Evolutionary conservation across 1,284 basidiomycete genomes (phyloP).

Genomic region (Fomitopsis betulina): DNA sequence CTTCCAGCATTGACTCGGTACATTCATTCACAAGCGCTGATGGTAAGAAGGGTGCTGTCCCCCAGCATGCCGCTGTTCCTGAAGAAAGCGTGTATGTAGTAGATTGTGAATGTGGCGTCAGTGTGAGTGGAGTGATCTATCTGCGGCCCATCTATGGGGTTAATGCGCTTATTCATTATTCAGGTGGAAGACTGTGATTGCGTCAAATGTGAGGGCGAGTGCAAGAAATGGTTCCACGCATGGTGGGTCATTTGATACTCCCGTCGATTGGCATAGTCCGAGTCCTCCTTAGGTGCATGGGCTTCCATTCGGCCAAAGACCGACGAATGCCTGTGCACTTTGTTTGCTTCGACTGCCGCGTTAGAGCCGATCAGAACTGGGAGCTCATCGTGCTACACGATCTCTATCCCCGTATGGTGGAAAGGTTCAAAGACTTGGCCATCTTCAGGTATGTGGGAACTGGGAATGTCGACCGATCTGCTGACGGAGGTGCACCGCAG

Average conservation of each 20-base stretch:
- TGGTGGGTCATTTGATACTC: constrained; percentile 41
- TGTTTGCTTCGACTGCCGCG: constrained; percentile 67
- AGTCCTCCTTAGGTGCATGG: constrained; percentile 62
- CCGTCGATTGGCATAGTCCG: not conserved
- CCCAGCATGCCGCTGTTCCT: constrained; percentile 17
- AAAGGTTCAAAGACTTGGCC: constrained; percentile 61
- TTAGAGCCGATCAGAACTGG: constrained; percentile 61
- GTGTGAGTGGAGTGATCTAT: constrained; percentile 31
- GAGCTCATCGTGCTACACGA: constrained; percentile 54
- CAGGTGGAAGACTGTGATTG: constrained; percentile 47
- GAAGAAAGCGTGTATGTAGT: not conserved
- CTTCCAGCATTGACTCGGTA: constrained; percentile 27
- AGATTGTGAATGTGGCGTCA: constrained; percentile 63
- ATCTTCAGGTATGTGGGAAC: constrained; percentile 51
- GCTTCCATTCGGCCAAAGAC: constrained; percentile 60
- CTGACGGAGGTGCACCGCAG: constrained; percentile 29
- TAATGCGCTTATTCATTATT: constrained; percentile 1
- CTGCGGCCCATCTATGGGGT: too few species aligned
- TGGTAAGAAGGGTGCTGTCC: not conserved
- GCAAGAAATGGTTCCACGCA: constrained; percentile 66
- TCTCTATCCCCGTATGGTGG: constrained; percentile 53
- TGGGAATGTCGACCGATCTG: not conserved
- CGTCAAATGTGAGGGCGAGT: constrained; percentile 63
- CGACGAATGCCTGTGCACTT: constrained; percentile 52
- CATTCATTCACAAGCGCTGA: constrained; percentile 28